Percentiles rank a stretch among this genome's conserved stretches.
These are phyloP conservation scores for Trichoderma sp. DNA, from an alignment of 2,329 filamentous ascomycete species.

Conservation along the genomic window DNA sequence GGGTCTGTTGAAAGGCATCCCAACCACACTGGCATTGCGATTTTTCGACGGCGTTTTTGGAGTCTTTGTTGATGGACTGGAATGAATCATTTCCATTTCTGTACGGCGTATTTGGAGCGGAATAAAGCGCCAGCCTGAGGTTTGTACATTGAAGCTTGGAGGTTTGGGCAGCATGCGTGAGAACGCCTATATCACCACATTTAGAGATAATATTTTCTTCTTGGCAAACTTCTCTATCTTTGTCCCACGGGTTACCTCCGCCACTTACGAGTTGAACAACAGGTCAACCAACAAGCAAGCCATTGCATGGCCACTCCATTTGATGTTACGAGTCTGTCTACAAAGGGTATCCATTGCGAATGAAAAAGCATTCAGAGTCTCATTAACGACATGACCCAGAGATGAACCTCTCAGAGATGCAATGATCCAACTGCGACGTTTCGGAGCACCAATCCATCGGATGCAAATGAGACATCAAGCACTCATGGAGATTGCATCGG, in stretches of 20 bases:
- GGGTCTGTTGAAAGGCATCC: not conserved
- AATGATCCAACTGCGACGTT: not conserved
- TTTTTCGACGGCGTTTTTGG: not conserved
- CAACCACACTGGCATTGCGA: not conserved
- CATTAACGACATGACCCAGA: not conserved
- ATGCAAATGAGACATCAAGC: not conserved
- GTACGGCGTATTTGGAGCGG: not conserved
- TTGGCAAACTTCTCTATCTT: not conserved
- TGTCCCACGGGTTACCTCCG: too few relatives aligned
- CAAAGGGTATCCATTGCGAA: not conserved
- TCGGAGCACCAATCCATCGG: not conserved
- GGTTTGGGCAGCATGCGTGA: not conserved
- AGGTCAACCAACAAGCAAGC: not conserved
- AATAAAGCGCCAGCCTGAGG: not conserved
- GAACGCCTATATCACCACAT: not conserved
- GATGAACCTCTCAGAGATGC: not conserved
- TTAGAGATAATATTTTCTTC: not conserved
- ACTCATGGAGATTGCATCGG: not conserved
- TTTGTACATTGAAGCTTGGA: not conserved
- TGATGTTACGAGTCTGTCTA: not conserved
- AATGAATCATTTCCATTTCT: not conserved
- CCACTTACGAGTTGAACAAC: not conserved
- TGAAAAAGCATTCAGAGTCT: not conserved
- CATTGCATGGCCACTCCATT: too few relatives aligned
- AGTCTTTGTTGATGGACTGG: not conserved